These are phyloP conservation scores for Fraxinus sp. DNA, from an alignment of 305 asterid species.

Conservation along the genomic window DNA sequence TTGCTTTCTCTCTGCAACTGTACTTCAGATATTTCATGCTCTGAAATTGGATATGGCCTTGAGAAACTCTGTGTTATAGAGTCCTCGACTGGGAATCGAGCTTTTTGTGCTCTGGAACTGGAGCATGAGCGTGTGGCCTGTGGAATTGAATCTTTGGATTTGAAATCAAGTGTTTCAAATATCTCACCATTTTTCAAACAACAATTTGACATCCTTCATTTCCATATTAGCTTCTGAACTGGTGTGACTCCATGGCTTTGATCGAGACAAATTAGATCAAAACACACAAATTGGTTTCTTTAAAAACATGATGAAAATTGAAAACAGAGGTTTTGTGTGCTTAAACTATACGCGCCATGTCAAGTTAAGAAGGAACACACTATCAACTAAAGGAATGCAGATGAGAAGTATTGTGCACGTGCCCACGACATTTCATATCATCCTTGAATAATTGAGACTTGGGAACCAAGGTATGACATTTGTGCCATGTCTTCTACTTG, in stretches of 20 bases:
- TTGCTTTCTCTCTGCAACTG: background rate
- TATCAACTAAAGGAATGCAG: background rate
- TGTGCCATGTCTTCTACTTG: background rate
- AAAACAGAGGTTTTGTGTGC: background rate
- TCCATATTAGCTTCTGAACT: background rate
- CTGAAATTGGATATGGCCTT: background rate
- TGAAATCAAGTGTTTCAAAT: background rate
- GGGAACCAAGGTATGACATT: background rate
- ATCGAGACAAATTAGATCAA: background rate
- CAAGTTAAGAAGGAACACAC: background rate
- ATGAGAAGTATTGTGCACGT: background rate
- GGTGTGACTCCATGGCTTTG: constrained; percentile 4
- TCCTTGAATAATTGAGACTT: background rate
- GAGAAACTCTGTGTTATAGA: background rate
- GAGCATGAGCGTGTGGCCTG: background rate
- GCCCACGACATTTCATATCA: background rate
- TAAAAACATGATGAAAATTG: background rate
- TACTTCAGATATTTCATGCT: background rate
- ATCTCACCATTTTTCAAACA: constrained; percentile 1
- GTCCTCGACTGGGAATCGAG: background rate
- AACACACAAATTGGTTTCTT: background rate
- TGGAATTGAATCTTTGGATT: background rate
- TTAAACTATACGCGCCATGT: background rate
- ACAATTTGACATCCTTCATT: background rate
- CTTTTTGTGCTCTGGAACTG: background rate